Conservation (phyloP, 768 basidiomycete genomes). For the Boletellus ananiceps region DNA sequence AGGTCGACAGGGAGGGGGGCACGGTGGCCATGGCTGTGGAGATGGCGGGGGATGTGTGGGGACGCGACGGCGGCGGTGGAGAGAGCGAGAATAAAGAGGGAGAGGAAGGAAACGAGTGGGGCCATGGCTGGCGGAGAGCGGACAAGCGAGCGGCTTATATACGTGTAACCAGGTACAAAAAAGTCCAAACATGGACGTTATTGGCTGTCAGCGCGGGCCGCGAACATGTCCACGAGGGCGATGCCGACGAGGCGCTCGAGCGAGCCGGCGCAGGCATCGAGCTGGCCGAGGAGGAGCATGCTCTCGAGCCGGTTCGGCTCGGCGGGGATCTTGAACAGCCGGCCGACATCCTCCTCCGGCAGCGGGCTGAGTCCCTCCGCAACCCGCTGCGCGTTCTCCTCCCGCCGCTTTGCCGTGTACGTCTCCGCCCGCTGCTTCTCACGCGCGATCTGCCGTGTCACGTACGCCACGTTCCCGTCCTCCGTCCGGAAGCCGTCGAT, state of each 20-base stretch:
- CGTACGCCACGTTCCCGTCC: constrained; percentile 88
- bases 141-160: constrained; percentile 2
- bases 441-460: constrained; percentile 81
- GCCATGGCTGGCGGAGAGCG: constrained; percentile 15
- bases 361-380: constrained; percentile 82
- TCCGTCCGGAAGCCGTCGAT: constrained; percentile 85
- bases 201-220: constrained; percentile 40
- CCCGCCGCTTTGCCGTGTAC: constrained; percentile 79
- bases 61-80: constrained; percentile 33
- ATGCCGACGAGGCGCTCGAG: constrained; percentile 59
- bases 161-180: no score
- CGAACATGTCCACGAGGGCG: constrained; percentile 83
- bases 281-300: constrained; percentile 79
- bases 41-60: constrained; percentile 35
- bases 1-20: not conserved
- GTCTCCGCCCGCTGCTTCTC: constrained; percentile 78
- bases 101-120: constrained; percentile 39
- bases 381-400: constrained; percentile 76
- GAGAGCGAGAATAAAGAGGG: constrained; percentile 42
- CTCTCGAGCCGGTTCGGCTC: constrained; percentile 89
- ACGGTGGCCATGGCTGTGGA: constrained; percentile 21
- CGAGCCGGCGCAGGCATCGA: constrained; percentile 80
- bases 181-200: constrained; percentile 1
- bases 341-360: constrained; percentile 80
- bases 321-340: constrained; percentile 82